Base-by-base conservation (phyloP, 108 stramenopile species). In the Pseudonitzschia delicatissima region DNA sequence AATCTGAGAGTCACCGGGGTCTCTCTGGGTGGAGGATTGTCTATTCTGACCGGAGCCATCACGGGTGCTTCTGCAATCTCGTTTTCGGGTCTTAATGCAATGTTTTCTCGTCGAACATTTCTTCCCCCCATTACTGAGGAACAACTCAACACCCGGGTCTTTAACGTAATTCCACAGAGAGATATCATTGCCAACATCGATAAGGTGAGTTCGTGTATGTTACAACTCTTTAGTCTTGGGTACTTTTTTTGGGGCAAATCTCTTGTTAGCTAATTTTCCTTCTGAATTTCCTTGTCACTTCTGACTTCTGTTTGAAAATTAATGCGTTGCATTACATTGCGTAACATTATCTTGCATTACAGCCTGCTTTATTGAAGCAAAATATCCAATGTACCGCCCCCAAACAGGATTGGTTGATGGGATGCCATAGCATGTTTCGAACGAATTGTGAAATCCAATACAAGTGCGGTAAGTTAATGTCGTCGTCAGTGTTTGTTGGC, bases 21-120 rank as follows among this genome's bases (percentile, higher is more conserved):
- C 27, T 57, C 48, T 27, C 27, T 82, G 3, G 82, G 86, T 44
- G 85, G 85, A 17, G 89, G 89, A 0, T 36, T 91, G 45, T 79
- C 89, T 5, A 81, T 91, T 5, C 84, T 91, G 15, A 79, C 84
- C 20, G 89, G 89, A 15, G 89, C 89, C 17, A 86, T 87, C 61
- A 79, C 83, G 3, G 66, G 76, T 9, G 76, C 74, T 5, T 55
- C 48, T 25, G 74, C 89, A 0, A 68, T 91, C 35, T 75, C 82
- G 0, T 76, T 91, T n/a, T 87, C 86, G n/a, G 89, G 86, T 17
- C 66, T 75, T 4, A 85, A 83, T 36, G 82, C 89, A 9, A 58
- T 69, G 49, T 55, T 85, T 2, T 62, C 73, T 25, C 72, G 89
- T 9, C 37, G 53, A 29, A 67, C 84, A 5, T 87, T 86, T 55